Evolutionary conservation across 1,284 basidiomycete genomes (phyloP), one percentile per base, ranked within the genome.

Genomic region (Trichosporon ovoides): DNA sequence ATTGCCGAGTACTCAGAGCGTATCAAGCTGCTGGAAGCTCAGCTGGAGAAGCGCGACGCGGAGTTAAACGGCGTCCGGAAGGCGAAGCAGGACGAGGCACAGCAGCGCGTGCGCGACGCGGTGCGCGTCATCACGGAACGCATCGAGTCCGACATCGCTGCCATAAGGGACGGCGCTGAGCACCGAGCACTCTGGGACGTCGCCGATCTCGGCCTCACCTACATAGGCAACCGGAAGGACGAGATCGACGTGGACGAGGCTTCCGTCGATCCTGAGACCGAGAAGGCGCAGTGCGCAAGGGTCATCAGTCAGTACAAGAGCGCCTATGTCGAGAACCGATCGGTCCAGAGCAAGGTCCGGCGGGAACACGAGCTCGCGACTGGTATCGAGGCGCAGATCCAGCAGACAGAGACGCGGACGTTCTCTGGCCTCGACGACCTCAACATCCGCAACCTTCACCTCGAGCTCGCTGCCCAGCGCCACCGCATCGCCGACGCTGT

Each of bases 321-420:
- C 48, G 82, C 81, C 22, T 76, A 87, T 48, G 83, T 80, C 58
- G 73, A 83, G 7, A 83, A 85, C 60, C 86, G 87, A 5, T 71
- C 82, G 0, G 75, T 89, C 19, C 83, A 83, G 60, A 73, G 78
- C 37, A 83, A 85, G 43, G 74, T 90, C 19, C 83, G 84, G 66
- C 83, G 84, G 9, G 87, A 89, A 10, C 81, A 81, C 57, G 91
- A 91, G 69, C 85, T 89, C 13, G 82, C 81, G 52, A 85, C 85
- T 36, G 87, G 92, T 80, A 88, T 95, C 68, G 86, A 91, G 31
- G 88, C 87, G 10, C 86, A 87, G 33, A 82, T 96, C 64, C 84
- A 87, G 24, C 88, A 88, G 12, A 85, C 88, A 28, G 85, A 86
- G 52, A 87, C 91, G 70, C 82, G 89, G 51, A 84, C 83, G 56